Conservation (phyloP, 2,329 filamentous ascomycete species). For the Sporothrix pallida region DNA sequence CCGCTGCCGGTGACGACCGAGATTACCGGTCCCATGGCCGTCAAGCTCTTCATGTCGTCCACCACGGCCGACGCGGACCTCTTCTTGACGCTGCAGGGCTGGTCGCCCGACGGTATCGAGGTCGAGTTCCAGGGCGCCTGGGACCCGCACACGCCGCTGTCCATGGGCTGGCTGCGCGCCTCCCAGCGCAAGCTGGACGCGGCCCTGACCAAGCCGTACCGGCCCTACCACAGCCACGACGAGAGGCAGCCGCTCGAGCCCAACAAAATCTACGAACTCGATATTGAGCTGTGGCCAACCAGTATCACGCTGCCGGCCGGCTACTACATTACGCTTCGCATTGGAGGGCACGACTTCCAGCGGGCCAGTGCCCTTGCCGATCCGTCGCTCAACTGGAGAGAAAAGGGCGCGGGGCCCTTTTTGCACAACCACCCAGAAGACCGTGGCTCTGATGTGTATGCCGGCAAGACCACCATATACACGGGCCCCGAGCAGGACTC, state of each 20-base stretch:
- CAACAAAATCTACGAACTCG: constrained; percentile 7
- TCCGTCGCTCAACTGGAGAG: constrained; percentile 7
- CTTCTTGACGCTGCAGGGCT: constrained; percentile 15
- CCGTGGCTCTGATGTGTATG: not conserved
- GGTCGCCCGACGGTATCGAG: constrained; percentile 12
- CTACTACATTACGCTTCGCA: not conserved
- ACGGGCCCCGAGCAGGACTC: not conserved
- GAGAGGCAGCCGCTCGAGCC: constrained; percentile 9
- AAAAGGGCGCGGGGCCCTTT: constrained; percentile 9
- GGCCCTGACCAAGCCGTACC: constrained; percentile 10
- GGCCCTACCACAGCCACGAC: constrained; percentile 20
- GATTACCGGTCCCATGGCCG: constrained; percentile 4
- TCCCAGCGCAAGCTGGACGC: constrained; percentile 5
- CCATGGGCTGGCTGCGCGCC: constrained; percentile 18
- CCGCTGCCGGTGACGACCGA: not conserved
- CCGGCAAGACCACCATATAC: not conserved
- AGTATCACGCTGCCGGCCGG: not conserved
- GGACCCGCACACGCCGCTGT: constrained; percentile 23
- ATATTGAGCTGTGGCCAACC: not conserved
- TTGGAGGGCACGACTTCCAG: constrained; percentile 1
- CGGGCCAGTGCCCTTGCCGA: not conserved
- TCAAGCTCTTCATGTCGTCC: constrained; percentile 13
- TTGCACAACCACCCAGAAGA: constrained; percentile 8
- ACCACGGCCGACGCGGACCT: constrained; percentile 8
- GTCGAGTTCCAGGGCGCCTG: constrained; percentile 22